Percentiles rank a stretch among this genome's conserved stretches.
phyloP scores from a whole-genome alignment of 2,329 filamentous ascomycete genomes.

The Pezicula neosporulosa region DNA sequence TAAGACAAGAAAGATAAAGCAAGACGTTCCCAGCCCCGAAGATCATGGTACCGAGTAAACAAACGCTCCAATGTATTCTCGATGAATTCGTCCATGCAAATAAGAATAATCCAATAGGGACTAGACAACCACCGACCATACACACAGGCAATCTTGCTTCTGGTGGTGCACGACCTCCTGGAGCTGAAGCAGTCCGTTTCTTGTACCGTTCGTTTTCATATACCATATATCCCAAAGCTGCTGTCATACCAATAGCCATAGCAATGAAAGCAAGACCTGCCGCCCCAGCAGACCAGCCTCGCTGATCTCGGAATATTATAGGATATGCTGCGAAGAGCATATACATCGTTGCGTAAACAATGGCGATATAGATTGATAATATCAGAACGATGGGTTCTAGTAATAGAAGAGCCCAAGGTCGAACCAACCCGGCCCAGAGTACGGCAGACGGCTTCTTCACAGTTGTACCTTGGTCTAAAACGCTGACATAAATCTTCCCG shows the following conservation, averaged over 20 bases:
- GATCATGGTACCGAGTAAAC: conserved; percentile 34
- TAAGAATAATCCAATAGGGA: conserved; percentile 66
- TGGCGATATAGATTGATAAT: conserved; percentile 79
- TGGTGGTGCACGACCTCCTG: conserved; percentile 54
- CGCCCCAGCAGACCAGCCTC: conserved; percentile 55
- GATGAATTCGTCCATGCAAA: conserved; percentile 66
- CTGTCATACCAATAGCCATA: conserved; percentile 29
- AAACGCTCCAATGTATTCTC: conserved; percentile 54
- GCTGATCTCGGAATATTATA: conserved; percentile 67
- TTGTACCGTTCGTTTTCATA: neutral
- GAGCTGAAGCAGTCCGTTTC: conserved; percentile 24
- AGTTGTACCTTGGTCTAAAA: conserved; percentile 59
- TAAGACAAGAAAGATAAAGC: conserved; percentile 61
- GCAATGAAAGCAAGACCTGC: conserved; percentile 57
- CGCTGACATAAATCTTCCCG: conserved; percentile 63
- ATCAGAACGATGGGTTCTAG: conserved; percentile 82
- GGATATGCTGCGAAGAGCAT: conserved; percentile 76
- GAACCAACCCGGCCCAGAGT: conserved; percentile 73
- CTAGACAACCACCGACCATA: conserved; percentile 56
- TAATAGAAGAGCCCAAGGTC: conserved; percentile 87
- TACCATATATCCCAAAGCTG: conserved; percentile 11
- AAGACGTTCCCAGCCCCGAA: conserved; percentile 48
- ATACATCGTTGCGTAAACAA: conserved; percentile 64
- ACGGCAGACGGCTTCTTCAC: conserved; percentile 40
- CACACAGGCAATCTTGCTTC: conserved; percentile 62